Percentiles rank a stretch among this genome's conserved stretches.
Evolutionary conservation across 139 green algal genomes (phyloP).

Genomic region (Tetradesmus lagerheimii): DNA sequence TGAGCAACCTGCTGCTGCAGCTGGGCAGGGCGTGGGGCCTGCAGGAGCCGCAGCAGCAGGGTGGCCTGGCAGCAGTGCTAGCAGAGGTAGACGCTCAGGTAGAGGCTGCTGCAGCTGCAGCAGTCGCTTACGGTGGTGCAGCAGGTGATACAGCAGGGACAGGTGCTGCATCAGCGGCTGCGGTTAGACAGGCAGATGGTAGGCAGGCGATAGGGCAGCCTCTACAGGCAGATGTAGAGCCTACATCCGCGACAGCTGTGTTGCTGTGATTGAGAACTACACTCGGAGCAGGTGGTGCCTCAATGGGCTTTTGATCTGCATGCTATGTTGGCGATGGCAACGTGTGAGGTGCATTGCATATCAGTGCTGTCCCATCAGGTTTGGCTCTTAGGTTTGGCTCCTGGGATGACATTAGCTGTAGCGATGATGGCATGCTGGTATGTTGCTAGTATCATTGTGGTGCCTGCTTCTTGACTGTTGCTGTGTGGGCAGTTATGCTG

Average conservation of each 20-base stretch:
- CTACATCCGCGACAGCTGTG: constrained; percentile 27
- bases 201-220: not conserved
- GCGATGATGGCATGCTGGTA: too few relatives aligned
- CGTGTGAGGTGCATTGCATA: too few relatives aligned
- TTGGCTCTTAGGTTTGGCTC: too few relatives aligned
- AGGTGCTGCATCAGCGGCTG: not conserved
- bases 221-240: not conserved
- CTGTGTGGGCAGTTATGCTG: too few relatives aligned
- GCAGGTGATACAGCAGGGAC: not conserved
- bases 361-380: too few relatives aligned
- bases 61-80: not conserved
- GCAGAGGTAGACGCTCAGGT: not conserved
- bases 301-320: too few relatives aligned
- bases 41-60: not conserved
- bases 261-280: not conserved
- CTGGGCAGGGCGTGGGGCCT: constrained; percentile 27
- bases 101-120: not conserved
- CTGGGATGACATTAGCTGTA: too few relatives aligned
- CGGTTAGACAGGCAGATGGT: not conserved
- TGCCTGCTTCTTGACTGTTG: too few relatives aligned
- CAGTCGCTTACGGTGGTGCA: not conserved
- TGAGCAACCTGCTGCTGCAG: constrained; percentile 36
- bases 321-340: too few relatives aligned
- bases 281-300: not conserved
- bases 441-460: too few relatives aligned